Evolutionary conservation across 169 alveolate genomes (phyloP), one percentile per base, ranked within the genome.

Genomic region (Plasmodium inui): DNA sequence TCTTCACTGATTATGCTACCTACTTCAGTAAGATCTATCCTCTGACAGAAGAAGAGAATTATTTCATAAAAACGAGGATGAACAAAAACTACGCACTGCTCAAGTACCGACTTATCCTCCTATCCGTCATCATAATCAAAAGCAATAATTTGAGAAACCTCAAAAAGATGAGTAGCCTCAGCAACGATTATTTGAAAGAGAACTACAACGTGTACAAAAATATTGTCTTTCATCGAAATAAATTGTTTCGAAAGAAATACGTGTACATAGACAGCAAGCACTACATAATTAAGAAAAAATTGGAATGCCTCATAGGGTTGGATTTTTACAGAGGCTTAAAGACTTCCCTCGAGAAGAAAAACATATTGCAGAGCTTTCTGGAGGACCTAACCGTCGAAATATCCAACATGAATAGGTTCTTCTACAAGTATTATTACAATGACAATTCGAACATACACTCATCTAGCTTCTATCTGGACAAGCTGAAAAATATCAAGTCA

Each of bases 361-460:
- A 89, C 12, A 32, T 89, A 6, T 39, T 89, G 70, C 32, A 89
- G 5, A 37, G 34, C 3, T 89, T 89, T 80, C 73, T 89, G 12
- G 83, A 89, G 3, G 94, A 89, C 39, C 37, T 89, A 9, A 67
- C 84, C 50, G 67, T 19, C 19, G 82, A 80, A 39, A 34, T 80
- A 39, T 79, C 90, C 34, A 41, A 80, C 9, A 80, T 89, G 22
- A 89, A 81, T 26, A 89, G 57, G 22, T 70, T 39, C 53, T 89
- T 80, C 50, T 89, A 89, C 61, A 81, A 89, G 14, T 70, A 73
- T 53, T 61, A 26, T 39, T 89, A 89, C 82, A 89, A 78, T 22
- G 83, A 81, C 28, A 89, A 89, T 89, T 80, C 94, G 28, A 89
- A 80, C 34, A 81, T 89, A 12, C 90, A 89, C 55, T 81, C 83